Conservation (phyloP, 495 filamentous ascomycete genomes). For the Xylaria sp. region DNA sequence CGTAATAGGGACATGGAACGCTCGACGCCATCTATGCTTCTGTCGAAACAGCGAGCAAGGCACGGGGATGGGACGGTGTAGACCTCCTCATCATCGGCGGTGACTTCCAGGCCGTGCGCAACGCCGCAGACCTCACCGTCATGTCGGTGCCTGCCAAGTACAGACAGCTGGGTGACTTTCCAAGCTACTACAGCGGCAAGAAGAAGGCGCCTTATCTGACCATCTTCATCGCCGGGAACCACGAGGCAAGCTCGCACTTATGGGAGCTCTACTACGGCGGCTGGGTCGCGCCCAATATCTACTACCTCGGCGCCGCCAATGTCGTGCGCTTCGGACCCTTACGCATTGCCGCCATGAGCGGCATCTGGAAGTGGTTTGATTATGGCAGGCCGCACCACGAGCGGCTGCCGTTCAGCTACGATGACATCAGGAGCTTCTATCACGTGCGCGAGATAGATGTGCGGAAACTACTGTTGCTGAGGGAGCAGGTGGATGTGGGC, state of each 20-base stretch:
- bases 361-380: conserved; percentile 90
- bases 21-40: conserved; percentile 89
- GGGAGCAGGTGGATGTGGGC: conserved; percentile 84
- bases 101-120: conserved; percentile 92
- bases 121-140: conserved; percentile 81
- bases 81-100: conserved; percentile 89
- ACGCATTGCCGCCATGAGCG: conserved; percentile 88
- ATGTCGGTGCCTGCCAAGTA: conserved; percentile 89
- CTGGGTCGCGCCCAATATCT: conserved; percentile 96
- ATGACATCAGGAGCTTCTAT: conserved; percentile 80
- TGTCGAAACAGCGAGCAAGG: conserved; percentile 64
- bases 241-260: conserved; percentile 86
- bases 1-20: conserved; percentile 80
- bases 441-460: conserved; percentile 90
- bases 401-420: conserved; percentile 78
- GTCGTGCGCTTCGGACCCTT: conserved; percentile 81
- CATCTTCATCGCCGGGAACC: conserved; percentile 92
- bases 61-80: conserved; percentile 75
- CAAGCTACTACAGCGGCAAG: conserved; percentile 85
- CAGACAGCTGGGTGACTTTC: conserved; percentile 84
- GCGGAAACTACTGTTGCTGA: conserved; percentile 84
- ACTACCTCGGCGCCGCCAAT: conserved; percentile 92
- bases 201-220: conserved; percentile 84
- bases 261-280: conserved; percentile 95
- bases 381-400: conserved; percentile 84